Percentiles rank a stretch among this genome's conserved stretches.
Conservation (phyloP, 2,329 filamentous ascomycete species). For the Cytospora leucostoma region DNA sequence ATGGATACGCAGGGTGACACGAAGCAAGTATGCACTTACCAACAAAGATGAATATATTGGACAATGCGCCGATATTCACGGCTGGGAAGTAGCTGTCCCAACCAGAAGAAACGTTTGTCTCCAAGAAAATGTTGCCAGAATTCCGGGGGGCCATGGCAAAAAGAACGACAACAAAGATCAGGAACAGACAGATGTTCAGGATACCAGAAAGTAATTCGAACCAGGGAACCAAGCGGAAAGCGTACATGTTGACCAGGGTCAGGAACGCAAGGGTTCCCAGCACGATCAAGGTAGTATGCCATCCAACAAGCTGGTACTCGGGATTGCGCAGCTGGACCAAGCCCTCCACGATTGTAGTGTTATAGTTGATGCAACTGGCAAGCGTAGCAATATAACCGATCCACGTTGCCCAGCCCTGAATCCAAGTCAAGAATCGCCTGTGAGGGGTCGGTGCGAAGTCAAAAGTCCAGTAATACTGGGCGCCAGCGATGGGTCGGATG, state of each 20-base stretch:
- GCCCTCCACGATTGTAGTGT: slow-evolving; percentile 21
- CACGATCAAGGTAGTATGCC: slow-evolving; percentile 43
- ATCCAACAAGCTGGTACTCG: slow-evolving; percentile 29
- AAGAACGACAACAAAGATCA: slow-evolving; percentile 22
- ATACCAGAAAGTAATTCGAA: slow-evolving; percentile 42
- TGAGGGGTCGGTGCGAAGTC: slow-evolving; percentile 5
- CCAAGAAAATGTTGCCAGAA: slow-evolving; percentile 6
- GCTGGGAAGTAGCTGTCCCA: slow-evolving; percentile 27
- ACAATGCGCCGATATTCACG: slow-evolving; percentile 42
- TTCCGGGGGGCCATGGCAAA: slow-evolving; percentile 25
- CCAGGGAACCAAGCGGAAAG: slow-evolving; percentile 43
- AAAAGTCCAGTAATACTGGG: slow-evolving; percentile 46
- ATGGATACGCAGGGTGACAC: not conserved
- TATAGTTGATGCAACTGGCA: slow-evolving; percentile 37
- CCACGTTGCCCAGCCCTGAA: slow-evolving; percentile 44
- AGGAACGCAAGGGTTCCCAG: slow-evolving; percentile 34
- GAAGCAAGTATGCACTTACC: slow-evolving; percentile 28
- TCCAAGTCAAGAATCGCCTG: slow-evolving; percentile 20
- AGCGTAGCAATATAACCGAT: slow-evolving; percentile 42
- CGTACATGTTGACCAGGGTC: slow-evolving; percentile 37
- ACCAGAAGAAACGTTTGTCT: slow-evolving; percentile 15
- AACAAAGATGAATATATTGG: slow-evolving; percentile 37
- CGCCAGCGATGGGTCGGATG: slow-evolving; percentile 43
- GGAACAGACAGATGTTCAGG: slow-evolving; percentile 29
- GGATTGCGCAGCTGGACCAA: slow-evolving; percentile 22